Evolutionary conservation across 2,329 filamentous ascomycete genomes (phyloP).

Genomic region (Xylaria sp.): DNA sequence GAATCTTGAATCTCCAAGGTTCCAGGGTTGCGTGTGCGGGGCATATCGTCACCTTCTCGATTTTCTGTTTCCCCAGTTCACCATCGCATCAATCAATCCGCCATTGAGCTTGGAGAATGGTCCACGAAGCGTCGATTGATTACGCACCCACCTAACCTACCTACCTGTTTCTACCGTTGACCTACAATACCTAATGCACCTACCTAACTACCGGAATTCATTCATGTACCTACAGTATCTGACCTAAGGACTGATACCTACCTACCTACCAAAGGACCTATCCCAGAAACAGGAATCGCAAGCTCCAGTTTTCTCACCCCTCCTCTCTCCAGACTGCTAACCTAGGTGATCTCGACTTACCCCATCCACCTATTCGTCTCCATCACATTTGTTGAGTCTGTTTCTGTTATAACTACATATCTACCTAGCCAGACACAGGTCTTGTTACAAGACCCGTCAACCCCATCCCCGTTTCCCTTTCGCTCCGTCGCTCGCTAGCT

Average conservation of each 20-base stretch:
- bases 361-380: conserved; percentile 12
- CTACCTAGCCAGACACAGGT: background rate
- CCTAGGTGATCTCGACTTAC: conserved; percentile 5
- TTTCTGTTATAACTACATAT: background rate
- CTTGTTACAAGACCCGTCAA: background rate
- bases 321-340: conserved; percentile 17
- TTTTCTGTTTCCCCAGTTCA: conserved; percentile 1
- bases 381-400: background rate
- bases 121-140: background rate
- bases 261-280: background rate
- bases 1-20: conserved; percentile 5
- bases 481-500: background rate
- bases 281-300: conserved; percentile 17
- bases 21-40: conserved; percentile 15
- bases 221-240: too few relatives aligned
- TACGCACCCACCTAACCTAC: background rate
- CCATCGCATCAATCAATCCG: background rate
- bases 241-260: background rate
- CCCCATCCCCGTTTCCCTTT: background rate
- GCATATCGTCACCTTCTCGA: conserved; percentile 11
- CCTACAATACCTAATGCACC: too few relatives aligned
- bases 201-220: background rate
- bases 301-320: conserved; percentile 31
- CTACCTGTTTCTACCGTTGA: too few relatives aligned
- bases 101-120: background rate